Evolutionary conservation across 225 moss, liverwort and hornwort species (phyloP).

Genomic region (Rhytidiadelphus loreus): DNA sequence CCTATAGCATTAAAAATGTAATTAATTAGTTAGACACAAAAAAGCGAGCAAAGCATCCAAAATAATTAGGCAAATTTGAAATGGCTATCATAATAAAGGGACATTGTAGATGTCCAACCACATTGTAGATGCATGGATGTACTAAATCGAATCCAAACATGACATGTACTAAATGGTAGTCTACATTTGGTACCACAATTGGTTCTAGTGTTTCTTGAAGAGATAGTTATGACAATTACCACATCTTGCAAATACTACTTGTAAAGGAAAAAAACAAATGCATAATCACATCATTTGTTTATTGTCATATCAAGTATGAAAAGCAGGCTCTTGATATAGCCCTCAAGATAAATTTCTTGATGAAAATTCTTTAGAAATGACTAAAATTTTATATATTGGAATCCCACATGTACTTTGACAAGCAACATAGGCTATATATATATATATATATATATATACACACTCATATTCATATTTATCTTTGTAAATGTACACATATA

Average conservation of each 20-base stretch:
- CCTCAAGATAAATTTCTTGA: accelerated
- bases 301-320: not conserved
- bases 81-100: not conserved
- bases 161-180: not conserved
- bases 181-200: not conserved
- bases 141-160: not conserved
- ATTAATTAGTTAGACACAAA: no score
- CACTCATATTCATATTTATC: not conserved
- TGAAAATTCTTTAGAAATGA: not conserved
- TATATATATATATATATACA: no score
- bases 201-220: not conserved
- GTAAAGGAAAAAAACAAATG: not conserved
- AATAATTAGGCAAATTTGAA: no score
- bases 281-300: not conserved
- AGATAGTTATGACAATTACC: not conserved
- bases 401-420: not conserved
- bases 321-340: accelerated
- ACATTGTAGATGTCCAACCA: accelerated
- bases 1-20: no score
- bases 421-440: not conserved
- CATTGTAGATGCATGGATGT: not conserved
- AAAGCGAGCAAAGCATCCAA: no score
- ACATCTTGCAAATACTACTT: not conserved
- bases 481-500: not conserved
- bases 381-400: no score